A percentile compares a stretch with the other conserved stretches of the same genome.
These are phyloP conservation scores for Fraxinus nigra DNA, from an alignment of 305 asterid genomes.

Conservation along the genomic window DNA sequence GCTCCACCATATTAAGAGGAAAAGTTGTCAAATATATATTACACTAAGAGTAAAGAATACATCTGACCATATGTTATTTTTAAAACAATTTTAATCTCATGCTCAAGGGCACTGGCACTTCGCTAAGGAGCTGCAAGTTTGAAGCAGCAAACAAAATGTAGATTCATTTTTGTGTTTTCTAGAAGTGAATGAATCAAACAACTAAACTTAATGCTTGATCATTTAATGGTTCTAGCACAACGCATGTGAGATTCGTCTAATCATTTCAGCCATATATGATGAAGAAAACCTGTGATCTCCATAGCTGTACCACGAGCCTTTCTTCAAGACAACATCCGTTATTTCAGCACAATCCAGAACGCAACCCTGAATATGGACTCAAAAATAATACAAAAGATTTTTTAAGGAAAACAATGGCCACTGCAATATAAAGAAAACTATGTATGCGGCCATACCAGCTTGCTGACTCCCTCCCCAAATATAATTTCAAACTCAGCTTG, in stretches of 20 bases:
- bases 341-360: slow-evolving; percentile 89
- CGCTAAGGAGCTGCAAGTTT: background rate
- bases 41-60: background rate
- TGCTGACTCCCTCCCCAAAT: slow-evolving; percentile 97
- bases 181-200: slow-evolving; percentile 3
- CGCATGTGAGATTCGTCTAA: slow-evolving; percentile 6
- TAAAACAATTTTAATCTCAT: background rate
- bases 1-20: background rate
- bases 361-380: slow-evolving; percentile 63
- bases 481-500: slow-evolving; percentile 98
- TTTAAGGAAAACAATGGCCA: slow-evolving; percentile 13
- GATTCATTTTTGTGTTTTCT: background rate
- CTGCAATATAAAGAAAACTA: slow-evolving; percentile 4
- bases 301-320: slow-evolving; percentile 97
- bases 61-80: background rate
- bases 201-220: background rate
- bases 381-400: slow-evolving; percentile 16
- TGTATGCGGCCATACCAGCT: slow-evolving; percentile 47
- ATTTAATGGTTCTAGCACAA: background rate
- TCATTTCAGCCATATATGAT: background rate
- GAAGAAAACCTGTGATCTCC: slow-evolving; percentile 73
- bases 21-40: background rate
- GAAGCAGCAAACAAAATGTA: background rate
- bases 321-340: slow-evolving; percentile 68
- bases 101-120: background rate